Percentiles rank a stretch among this genome's conserved stretches.
phyloP scores from a whole-genome alignment of 2,329 filamentous ascomycete species.

The Colletotrichum sp. region DNA sequence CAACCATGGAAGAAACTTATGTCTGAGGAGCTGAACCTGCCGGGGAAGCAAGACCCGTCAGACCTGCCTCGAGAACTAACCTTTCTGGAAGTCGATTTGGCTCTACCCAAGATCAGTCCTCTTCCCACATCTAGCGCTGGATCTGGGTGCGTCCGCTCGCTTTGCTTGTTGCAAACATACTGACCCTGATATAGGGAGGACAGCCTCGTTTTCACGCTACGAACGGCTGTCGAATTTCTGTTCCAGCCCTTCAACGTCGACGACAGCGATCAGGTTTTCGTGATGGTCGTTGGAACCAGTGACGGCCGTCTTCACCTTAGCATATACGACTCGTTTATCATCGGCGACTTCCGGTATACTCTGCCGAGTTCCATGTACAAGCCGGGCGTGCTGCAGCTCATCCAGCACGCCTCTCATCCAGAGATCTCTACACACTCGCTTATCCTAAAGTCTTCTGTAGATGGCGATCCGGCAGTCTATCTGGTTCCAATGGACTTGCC shows the following conservation, averaged over 20 bases:
- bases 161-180: not conserved
- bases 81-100: slow-evolving; percentile 76
- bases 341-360: slow-evolving; percentile 68
- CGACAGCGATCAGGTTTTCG: slow-evolving; percentile 77
- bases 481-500: slow-evolving; percentile 83
- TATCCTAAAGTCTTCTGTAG: slow-evolving; percentile 56
- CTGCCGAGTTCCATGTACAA: slow-evolving; percentile 31
- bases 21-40: slow-evolving; percentile 28
- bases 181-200: slow-evolving; percentile 44
- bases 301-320: slow-evolving; percentile 77
- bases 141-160: slow-evolving; percentile 55
- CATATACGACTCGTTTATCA: slow-evolving; percentile 85
- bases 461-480: slow-evolving; percentile 50
- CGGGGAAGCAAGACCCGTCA: slow-evolving; percentile 29
- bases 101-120: slow-evolving; percentile 77
- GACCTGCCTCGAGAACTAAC: slow-evolving; percentile 77
- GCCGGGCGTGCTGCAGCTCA: slow-evolving; percentile 40
- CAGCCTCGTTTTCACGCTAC: slow-evolving; percentile 70
- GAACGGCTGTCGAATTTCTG: slow-evolving; percentile 71
- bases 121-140: slow-evolving; percentile 67
- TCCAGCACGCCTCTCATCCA: slow-evolving; percentile 73
- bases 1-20: slow-evolving; percentile 34
- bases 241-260: slow-evolving; percentile 67
- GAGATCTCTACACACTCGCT: slow-evolving; percentile 79
- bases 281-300: slow-evolving; percentile 76